Base-by-base conservation (phyloP, 176 grass and related monocot genomes). In the Carex littledalei region DNA sequence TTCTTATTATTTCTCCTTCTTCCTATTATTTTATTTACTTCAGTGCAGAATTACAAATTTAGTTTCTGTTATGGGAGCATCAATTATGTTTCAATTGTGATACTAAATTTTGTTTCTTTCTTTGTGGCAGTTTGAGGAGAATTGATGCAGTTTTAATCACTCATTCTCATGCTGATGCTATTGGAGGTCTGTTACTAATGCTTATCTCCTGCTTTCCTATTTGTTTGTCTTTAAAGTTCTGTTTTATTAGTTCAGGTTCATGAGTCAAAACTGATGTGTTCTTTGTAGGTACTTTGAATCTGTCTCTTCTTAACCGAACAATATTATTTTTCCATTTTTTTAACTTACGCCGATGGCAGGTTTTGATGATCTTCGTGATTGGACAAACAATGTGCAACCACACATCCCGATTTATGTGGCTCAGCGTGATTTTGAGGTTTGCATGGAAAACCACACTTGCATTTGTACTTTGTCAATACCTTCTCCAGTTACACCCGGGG, bases 111-210 rank as follows among this genome's bases (percentile, higher is more conserved):
- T 63, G 17, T 87, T 68, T 80, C 62, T 62, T 10, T 64, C 47
- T 20, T 50, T 52, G 53, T 81, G 20, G 63, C 82, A 99, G 96
- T 64, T 85, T 99, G 85, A 94, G 96, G 88, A 61, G 45, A 52
- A 89, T 95, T 53, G 91, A 95, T 76, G 87, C 91, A 16, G 93
- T 95, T 57, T 77, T 95, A 63, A 99, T 99, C 78, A 95, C 96
- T 41, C 96, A 99, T 89, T 99, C 91, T 59, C 96, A 99, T 87
- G 93, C 96, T 18, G 93, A 95, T 84, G 96, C 96, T 59, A 99
- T 99, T 87, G 93, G 96, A 92, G 96, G 93, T 98, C 16, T 79
- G 72, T 83, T 82, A 56, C 81, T 43, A 52, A 26, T 89, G 53
- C 41, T 43, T 63, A n/a, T n/a, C n/a, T n/a, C n/a, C n/a, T n/a